Percentiles rank a stretch among this genome's conserved stretches.
Conservation (phyloP, 2,329 filamentous ascomycete genomes). For the Purpureocillium lavendulum region DNA sequence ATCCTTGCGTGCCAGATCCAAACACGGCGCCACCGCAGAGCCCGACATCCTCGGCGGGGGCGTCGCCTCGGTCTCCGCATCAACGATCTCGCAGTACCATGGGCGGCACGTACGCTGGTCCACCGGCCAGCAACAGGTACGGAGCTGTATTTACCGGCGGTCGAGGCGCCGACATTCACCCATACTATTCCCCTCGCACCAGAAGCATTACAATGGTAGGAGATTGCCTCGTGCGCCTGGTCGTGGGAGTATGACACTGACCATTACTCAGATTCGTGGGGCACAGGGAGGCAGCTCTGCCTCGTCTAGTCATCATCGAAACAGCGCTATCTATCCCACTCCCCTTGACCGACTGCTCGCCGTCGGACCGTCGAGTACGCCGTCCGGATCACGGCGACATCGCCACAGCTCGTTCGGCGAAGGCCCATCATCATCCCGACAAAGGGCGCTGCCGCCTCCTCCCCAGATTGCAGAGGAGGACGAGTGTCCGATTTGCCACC, state of each 20-base stretch:
- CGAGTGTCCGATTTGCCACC: conserved; percentile 70
- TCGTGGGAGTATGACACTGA: conserved; percentile 2
- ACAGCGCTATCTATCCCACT: conserved; percentile 22
- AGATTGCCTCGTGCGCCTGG: conserved; percentile 1
- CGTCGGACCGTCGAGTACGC: conserved; percentile 21
- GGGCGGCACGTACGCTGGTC: conserved; percentile 20
- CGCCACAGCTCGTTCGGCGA: conserved; percentile 21
- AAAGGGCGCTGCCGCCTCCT: conserved; percentile 31
- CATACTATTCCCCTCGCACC: conserved; percentile 20
- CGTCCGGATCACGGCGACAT: conserved; percentile 20
- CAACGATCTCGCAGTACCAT: conserved; percentile 37
- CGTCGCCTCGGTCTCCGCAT: conserved; percentile 27
- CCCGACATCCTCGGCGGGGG: conserved; percentile 22
- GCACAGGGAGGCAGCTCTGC: not conserved
- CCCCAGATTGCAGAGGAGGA: conserved; percentile 61
- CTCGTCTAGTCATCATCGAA: conserved; percentile 16
- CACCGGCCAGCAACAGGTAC: conserved; percentile 21
- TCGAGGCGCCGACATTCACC: conserved; percentile 24
- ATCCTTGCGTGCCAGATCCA: conserved; percentile 54
- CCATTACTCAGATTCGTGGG: conserved; percentile 1
- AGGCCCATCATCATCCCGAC: conserved; percentile 25
- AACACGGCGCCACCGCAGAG: conserved; percentile 48
- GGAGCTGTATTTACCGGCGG: conserved; percentile 26
- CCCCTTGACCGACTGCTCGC: conserved; percentile 31
- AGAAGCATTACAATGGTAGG: conserved; percentile 45